These are phyloP conservation scores for Kwoniella europaea DNA, from an alignment of 768 basidiomycete species.

Conservation along the genomic window DNA sequence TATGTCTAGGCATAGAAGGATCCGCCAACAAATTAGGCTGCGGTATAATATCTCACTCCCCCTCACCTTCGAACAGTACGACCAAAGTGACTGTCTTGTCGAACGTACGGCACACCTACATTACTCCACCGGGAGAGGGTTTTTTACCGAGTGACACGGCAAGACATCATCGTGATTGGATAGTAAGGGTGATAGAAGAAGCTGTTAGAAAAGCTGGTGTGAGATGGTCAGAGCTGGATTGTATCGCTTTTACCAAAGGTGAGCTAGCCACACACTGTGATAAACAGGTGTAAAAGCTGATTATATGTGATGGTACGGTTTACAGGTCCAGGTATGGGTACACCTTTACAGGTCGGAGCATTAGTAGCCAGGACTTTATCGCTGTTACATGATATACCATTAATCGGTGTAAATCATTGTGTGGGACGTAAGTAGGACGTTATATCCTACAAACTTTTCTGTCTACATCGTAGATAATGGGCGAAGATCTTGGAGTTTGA, in stretches of 20 bases:
- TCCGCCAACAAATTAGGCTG: conserved; percentile 97
- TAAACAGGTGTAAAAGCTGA: background rate
- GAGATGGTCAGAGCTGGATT: conserved; percentile 79
- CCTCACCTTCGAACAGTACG: conserved; percentile 36
- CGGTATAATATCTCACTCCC: conserved; percentile 82
- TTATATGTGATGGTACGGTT: background rate
- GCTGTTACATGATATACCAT: conserved; percentile 82
- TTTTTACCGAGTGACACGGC: conserved; percentile 96
- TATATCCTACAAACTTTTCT: too few species aligned
- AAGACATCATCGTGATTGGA: conserved; percentile 93
- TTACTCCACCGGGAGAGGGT: conserved; percentile 96
- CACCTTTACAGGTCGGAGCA: conserved; percentile 91
- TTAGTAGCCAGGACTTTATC: conserved; percentile 89
- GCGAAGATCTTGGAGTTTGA: background rate
- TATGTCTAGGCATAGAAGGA: conserved; percentile 96
- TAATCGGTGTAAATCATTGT: conserved; percentile 98
- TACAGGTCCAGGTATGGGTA: conserved; percentile 98
- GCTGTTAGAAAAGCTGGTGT: conserved; percentile 72
- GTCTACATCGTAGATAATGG: too few species aligned
- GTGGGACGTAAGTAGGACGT: conserved; percentile 77
- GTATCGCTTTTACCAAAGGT: conserved; percentile 98
- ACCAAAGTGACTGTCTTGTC: conserved; percentile 74
- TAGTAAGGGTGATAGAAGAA: conserved; percentile 75
- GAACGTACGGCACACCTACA: conserved; percentile 96
- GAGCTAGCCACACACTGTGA: conserved; percentile 19